Conservation (phyloP, 768 basidiomycete species). For the Amanita rubescens region DNA sequence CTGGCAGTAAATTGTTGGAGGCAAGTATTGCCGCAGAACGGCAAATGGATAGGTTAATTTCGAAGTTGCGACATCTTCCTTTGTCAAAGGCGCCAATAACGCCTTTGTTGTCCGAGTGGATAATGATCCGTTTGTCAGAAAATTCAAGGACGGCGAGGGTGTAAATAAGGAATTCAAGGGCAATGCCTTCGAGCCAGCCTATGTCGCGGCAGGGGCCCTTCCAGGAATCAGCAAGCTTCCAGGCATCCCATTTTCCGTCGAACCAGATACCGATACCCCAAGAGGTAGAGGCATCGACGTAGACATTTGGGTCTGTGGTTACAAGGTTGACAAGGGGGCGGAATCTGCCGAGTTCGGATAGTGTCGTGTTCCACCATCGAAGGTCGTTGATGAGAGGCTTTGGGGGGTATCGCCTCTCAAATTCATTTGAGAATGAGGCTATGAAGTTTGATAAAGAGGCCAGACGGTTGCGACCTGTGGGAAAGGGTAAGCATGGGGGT, state of each 20-base stretch:
- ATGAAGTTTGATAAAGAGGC: slow-evolving; percentile 17
- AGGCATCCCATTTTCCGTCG: slow-evolving; percentile 22
- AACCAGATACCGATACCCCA: slow-evolving; percentile 33
- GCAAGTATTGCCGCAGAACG: slow-evolving; percentile 9
- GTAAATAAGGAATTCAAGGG: slow-evolving; percentile 16
- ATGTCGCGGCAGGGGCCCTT: slow-evolving; percentile 16
- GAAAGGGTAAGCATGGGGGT: too few species aligned
- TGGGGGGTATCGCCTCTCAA: slow-evolving; percentile 12
- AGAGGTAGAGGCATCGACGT: slow-evolving; percentile 29
- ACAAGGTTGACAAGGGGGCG: slow-evolving; percentile 6
- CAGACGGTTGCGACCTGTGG: too few species aligned
- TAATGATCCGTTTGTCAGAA: slow-evolving; percentile 12
- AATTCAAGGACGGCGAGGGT: slow-evolving; percentile 12
- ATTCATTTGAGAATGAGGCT: slow-evolving; percentile 15
- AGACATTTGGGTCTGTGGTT: slow-evolving; percentile 15
- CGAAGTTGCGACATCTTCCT: slow-evolving; percentile 22
- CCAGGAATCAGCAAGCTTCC: slow-evolving; percentile 10
- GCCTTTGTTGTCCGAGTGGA: slow-evolving; percentile 27
- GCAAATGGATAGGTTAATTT: slow-evolving; percentile 22
- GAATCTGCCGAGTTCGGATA: not conserved
- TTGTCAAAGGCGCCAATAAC: slow-evolving; percentile 24
- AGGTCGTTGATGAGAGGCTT: slow-evolving; percentile 19
- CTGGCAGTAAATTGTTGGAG: slow-evolving; percentile 12
- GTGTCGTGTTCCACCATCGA: slow-evolving; percentile 23
- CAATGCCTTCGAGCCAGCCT: slow-evolving; percentile 20